These are phyloP conservation scores for Cercospora beticola DNA, from an alignment of 2,329 filamentous ascomycete species.

Conservation along the genomic window DNA sequence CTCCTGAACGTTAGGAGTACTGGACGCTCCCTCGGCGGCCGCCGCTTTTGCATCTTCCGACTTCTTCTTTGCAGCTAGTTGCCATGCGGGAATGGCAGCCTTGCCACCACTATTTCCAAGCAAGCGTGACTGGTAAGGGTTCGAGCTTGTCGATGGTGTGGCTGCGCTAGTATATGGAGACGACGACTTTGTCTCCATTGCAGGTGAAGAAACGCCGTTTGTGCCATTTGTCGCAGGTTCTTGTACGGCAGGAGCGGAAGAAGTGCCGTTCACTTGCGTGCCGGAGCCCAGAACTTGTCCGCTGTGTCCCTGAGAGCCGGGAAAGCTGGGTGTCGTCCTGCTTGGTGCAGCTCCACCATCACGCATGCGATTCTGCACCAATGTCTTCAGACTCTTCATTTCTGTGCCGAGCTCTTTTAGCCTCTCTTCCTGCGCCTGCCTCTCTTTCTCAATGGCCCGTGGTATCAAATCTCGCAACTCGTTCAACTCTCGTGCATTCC, in stretches of 20 bases:
- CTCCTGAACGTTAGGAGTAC: conserved; percentile 23
- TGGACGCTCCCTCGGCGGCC: conserved; percentile 17
- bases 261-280: conserved; percentile 17
- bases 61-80: conserved; percentile 52
- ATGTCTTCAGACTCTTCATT: conserved; percentile 85
- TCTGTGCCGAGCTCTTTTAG: conserved; percentile 84
- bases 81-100: conserved; percentile 55
- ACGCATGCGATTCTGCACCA: conserved; percentile 67
- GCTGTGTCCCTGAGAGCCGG: conserved; percentile 12
- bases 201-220: conserved; percentile 10
- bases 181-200: conserved; percentile 19
- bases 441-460: conserved; percentile 82
- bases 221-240: conserved; percentile 28
- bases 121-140: conserved; percentile 29
- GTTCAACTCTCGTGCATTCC: conserved; percentile 82
- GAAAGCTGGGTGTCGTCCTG: conserved; percentile 29
- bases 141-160: conserved; percentile 20
- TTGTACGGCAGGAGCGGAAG: conserved; percentile 12
- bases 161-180: conserved; percentile 25
- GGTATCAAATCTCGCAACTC: conserved; percentile 82
- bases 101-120: conserved; percentile 31
- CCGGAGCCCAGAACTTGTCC: conserved; percentile 27
- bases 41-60: conserved; percentile 49
- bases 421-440: conserved; percentile 75
- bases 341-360: conserved; percentile 23